These are phyloP conservation scores for Nyssa sinensis DNA, from an alignment of 148 eudicot species.

Conservation along the genomic window DNA sequence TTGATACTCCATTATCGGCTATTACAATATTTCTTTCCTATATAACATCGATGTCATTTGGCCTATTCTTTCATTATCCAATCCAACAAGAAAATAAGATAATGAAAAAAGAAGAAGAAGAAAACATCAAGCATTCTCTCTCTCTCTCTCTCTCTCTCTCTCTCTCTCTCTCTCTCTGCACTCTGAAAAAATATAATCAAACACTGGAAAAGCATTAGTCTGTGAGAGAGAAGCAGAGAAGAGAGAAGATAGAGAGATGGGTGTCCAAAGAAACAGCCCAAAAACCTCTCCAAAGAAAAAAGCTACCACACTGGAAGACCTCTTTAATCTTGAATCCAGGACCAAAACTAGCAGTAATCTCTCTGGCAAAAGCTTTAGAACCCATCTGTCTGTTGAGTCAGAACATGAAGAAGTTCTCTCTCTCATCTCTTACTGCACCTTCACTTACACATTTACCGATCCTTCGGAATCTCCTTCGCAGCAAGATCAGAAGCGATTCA, in stretches of 20 bases:
- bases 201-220: neutral
- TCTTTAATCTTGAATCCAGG: constrained; percentile 35
- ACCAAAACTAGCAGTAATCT: neutral
- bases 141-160: too few species aligned
- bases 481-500: constrained; percentile 37
- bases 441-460: constrained; percentile 30
- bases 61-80: constrained; percentile 4
- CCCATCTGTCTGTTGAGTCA: neutral
- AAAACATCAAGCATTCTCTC: neutral
- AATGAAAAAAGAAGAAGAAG: too few species aligned
- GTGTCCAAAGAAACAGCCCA: constrained; percentile 26
- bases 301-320: constrained; percentile 26
- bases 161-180: too few species aligned
- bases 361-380: neutral
- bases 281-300: constrained; percentile 17
- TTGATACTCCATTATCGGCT: constrained; percentile 18
- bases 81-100: neutral
- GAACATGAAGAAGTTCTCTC: constrained; percentile 33
- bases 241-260: constrained; percentile 25
- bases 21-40: constrained; percentile 17
- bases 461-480: constrained; percentile 31
- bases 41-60: constrained; percentile 14
- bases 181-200: neutral
- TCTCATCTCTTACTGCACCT: constrained; percentile 31
- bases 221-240: neutral